A percentile compares a stretch with the other conserved stretches of the same genome.
phyloP scores from a whole-genome alignment of 495 filamentous ascomycete genomes.

The Aspergillus biplanus region DNA sequence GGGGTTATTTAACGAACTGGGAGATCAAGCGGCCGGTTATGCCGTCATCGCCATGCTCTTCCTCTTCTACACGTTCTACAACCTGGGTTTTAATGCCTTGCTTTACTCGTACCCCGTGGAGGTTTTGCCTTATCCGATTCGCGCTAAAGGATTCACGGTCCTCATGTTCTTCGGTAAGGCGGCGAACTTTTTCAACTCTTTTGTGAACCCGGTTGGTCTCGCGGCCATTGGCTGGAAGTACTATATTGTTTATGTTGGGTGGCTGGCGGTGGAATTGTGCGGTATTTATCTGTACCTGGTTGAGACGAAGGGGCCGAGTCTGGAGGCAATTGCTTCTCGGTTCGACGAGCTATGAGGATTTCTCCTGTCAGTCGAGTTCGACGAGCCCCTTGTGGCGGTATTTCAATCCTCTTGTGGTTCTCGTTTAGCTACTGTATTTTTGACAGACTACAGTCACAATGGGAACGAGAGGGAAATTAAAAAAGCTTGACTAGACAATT shows the following conservation, averaged over 20 bases:
- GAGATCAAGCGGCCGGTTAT: not conserved
- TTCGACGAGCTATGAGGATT: too few species aligned
- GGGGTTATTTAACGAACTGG: constrained; percentile 6
- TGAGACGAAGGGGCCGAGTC: not conserved
- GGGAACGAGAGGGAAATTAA: too few species aligned
- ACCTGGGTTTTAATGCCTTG: not conserved
- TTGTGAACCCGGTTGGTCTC: constrained; percentile 7
- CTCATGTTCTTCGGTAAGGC: constrained; percentile 3
- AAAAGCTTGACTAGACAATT: too few species aligned
- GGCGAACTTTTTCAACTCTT: constrained; percentile 5
- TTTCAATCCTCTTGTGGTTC: too few species aligned
- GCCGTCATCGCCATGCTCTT: constrained; percentile 1
- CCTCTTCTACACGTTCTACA: constrained; percentile 1
- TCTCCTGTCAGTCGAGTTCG: too few species aligned
- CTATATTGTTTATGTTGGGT: constrained; percentile 8
- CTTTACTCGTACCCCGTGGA: constrained; percentile 4
- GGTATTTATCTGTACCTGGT: constrained; percentile 1
- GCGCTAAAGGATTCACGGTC: constrained; percentile 1
- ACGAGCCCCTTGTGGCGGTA: too few species aligned
- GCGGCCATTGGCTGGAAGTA: constrained; percentile 9
- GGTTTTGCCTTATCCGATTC: constrained; percentile 1
- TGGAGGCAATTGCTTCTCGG: not conserved
- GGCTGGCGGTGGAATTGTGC: constrained; percentile 1
- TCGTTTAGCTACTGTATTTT: too few species aligned
- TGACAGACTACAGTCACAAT: too few species aligned